phyloP scores from a whole-genome alignment of 139 green algal species.

The Chlorokybus atmophyticus region DNA sequence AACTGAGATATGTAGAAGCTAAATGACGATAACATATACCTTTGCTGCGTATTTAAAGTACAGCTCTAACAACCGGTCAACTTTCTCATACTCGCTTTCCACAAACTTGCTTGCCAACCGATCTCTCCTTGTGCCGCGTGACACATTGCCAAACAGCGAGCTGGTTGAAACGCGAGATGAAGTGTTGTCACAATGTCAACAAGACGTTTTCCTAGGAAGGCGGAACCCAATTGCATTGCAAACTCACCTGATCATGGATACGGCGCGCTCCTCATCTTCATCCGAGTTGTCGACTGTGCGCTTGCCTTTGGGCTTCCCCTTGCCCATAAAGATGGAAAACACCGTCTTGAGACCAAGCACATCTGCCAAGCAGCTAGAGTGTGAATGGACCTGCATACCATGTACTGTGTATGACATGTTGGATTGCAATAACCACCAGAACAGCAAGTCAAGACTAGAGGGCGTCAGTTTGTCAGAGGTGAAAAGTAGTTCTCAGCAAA shows the following conservation, averaged over 20 bases:
- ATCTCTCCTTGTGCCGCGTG: conserved; percentile 36
- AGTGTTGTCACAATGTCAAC: conserved; percentile 9
- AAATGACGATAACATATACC: too few relatives aligned
- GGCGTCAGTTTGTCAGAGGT: too few relatives aligned
- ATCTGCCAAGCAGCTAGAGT: too few relatives aligned
- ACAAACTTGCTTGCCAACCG: conserved; percentile 88
- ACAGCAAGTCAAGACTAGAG: too few relatives aligned
- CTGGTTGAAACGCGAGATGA: too few relatives aligned
- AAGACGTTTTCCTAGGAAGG: not conserved
- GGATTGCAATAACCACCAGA: too few relatives aligned
- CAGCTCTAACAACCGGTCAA: conserved; percentile 85
- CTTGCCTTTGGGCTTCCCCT: conserved; percentile 23
- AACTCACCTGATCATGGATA: conserved; percentile 54
- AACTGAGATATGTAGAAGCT: too few relatives aligned
- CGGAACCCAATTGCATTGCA: not conserved
- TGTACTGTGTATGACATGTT: too few relatives aligned
- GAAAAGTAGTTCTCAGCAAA: too few relatives aligned
- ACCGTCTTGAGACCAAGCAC: conserved; percentile 61
- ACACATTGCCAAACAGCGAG: conserved; percentile 8
- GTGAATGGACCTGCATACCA: too few relatives aligned
- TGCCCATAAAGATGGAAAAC: conserved; percentile 92
- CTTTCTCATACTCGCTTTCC: conserved; percentile 92
- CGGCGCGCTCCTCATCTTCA: conserved; percentile 70
- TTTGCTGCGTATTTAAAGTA: conserved; percentile 20
- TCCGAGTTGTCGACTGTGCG: conserved; percentile 26